Base-by-base conservation (phyloP, 2,329 filamentous ascomycete species). In the Colletotrichum sidae region DNA sequence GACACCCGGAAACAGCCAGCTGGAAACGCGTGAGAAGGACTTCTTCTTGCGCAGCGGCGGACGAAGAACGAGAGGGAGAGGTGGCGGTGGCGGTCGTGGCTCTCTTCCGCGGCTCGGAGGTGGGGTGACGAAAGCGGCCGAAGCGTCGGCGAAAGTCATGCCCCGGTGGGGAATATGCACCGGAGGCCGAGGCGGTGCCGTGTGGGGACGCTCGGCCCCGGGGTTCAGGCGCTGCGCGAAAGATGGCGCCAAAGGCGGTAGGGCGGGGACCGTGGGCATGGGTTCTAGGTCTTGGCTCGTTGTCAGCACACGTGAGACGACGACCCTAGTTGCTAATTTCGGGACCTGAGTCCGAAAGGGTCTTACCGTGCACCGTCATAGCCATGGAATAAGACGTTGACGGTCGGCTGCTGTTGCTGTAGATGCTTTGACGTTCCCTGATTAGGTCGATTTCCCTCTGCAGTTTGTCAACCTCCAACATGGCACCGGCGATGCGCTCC, bases 41-140 rank as follows among this genome's bases (percentile, higher is more conserved):
- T 90, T 90, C 80, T 89, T 90, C 79, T 90, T 90, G 64, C 88
- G 80, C 67, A 90, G 73, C 2, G 86, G 86, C 8, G 86, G 87
- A n/a, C 84, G 83, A 60, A 88, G 79, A 13, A 87, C 83, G 33
- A 89, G 80, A 0, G 87, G 86, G 5, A 88, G 76, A 2, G 87
- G 87, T 1, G 86, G 87, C 3, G 85, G 84, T 1, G 84, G 79
- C 2, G 80, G 76, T 7, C 77, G 74, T 6, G 79, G 76, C 25
- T 80, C 73, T 34, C 68, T 68, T 56, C 70, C 68, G 67, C 68
- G 68, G 53, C 66, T 70, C 54, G 71, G 70, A 35, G 71, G 72
- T 13, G 69, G 73, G n/a, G 73, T 72, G 49, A 68, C 71, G 54
- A 77, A 73, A 7, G 74, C 71, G 41, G 69, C 73, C 34, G 75